Evolutionary conservation across 176 grass and related monocot species (phyloP).

Genomic region (Tuctoria greenei): DNA sequence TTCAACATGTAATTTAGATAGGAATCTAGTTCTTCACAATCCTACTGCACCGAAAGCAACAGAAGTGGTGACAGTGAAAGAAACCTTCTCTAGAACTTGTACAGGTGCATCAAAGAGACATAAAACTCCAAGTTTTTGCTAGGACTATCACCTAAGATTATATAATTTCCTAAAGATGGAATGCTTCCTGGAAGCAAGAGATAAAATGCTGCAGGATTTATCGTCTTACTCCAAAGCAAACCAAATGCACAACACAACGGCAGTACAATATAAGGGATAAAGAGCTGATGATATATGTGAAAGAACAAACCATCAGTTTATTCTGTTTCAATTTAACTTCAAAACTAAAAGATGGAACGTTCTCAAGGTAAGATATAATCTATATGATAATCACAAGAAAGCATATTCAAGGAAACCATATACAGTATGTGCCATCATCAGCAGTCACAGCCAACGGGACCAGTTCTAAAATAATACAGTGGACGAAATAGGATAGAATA

Average conservation of each 20-base stretch:
- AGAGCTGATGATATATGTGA: not conserved
- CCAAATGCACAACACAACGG: not conserved
- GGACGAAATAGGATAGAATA: not conserved
- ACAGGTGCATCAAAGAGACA: not conserved
- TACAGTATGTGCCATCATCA: not conserved
- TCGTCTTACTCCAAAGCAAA: not conserved
- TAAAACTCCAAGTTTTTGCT: conserved; percentile 14
- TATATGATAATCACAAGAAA: not conserved
- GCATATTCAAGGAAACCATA: not conserved
- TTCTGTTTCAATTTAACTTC: not conserved
- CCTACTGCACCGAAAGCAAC: not conserved
- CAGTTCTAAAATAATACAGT: not conserved
- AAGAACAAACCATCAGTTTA: conserved; percentile 8
- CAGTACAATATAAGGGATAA: not conserved
- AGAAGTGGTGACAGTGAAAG: not conserved
- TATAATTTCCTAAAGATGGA: conserved; percentile 2
- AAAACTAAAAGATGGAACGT: not conserved
- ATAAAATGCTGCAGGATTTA: not conserved
- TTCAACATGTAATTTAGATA: conserved; percentile 16
- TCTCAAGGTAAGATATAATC: not conserved
- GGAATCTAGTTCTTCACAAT: conserved; percentile 26
- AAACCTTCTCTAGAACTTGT: conserved; percentile 17
- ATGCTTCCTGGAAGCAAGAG: not conserved
- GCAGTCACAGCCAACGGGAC: not conserved
- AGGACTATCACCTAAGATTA: conserved; percentile 2